Conservation (phyloP, 805 yeast genomes). For the Myxozyma neotropica region DNA sequence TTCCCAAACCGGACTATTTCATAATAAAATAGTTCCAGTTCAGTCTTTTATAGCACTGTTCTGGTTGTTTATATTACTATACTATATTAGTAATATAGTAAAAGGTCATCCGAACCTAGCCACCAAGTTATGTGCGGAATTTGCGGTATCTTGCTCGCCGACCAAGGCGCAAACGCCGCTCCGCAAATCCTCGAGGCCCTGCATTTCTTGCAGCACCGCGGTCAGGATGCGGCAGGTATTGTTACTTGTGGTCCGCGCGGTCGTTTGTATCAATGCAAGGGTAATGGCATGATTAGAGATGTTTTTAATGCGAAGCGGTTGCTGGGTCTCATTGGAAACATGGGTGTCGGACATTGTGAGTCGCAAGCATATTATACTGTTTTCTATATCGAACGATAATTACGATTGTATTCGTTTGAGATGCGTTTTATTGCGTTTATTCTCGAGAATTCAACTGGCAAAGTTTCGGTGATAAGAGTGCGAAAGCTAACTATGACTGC, state of each 20-base stretch:
- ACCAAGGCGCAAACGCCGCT: conserved; percentile 72
- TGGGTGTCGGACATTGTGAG: conserved; percentile 82
- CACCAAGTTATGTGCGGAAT: conserved; percentile 99
- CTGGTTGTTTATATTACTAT: no score
- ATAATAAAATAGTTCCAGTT: background rate
- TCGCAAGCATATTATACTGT: no score
- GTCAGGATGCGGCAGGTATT: conserved; percentile 99
- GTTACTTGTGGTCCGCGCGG: conserved; percentile 95
- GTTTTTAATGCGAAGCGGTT: conserved; percentile 87
- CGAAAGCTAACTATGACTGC: background rate
- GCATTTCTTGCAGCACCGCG: conserved; percentile 91
- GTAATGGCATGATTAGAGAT: conserved; percentile 98
- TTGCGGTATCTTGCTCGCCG: conserved; percentile 81
- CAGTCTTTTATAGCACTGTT: no score
- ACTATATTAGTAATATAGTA: no score
- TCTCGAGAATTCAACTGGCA: no score
- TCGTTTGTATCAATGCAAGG: conserved; percentile 94
- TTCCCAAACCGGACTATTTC: background rate
- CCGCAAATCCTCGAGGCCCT: conserved; percentile 92
- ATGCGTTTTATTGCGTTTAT: no score
- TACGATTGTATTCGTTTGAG: no score
- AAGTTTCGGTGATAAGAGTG: no score
- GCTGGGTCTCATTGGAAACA: conserved; percentile 79
- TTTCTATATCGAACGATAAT: no score
- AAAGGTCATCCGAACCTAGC: no score